phyloP scores from a whole-genome alignment of 192 early-diverging fungal genomes.

The Coemansia guatemalensis region DNA sequence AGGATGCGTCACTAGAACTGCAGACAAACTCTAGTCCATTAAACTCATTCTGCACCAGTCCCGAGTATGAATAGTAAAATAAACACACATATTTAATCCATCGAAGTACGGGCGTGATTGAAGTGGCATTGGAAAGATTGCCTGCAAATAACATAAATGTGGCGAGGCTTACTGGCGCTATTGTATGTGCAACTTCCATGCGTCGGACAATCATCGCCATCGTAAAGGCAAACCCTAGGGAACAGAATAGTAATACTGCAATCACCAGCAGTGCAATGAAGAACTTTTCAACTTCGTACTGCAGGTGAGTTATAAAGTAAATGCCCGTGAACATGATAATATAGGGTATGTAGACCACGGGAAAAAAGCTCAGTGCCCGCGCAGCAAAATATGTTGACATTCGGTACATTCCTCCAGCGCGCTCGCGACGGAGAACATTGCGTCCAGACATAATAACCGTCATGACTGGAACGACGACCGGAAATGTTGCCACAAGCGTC shows the following conservation, averaged over 20 bases:
- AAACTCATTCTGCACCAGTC: no score
- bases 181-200: slow-evolving; percentile 28
- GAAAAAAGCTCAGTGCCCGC: slow-evolving; percentile 56
- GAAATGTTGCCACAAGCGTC: slow-evolving; percentile 53
- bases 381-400: slow-evolving; percentile 59
- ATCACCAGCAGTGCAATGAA: slow-evolving; percentile 23
- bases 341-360: slow-evolving; percentile 18
- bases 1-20: not conserved
- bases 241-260: slow-evolving; percentile 20
- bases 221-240: slow-evolving; percentile 29
- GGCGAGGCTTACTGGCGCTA: slow-evolving; percentile 18
- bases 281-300: slow-evolving; percentile 27
- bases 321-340: slow-evolving; percentile 26
- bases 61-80: no score
- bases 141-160: slow-evolving; percentile 39
- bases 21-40: slow-evolving; percentile 17
- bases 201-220: slow-evolving; percentile 24
- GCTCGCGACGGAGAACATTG: slow-evolving; percentile 59
- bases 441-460: slow-evolving; percentile 45
- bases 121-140: slow-evolving; percentile 27
- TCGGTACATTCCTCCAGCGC: slow-evolving; percentile 62
- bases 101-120: slow-evolving; percentile 18
- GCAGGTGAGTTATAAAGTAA: slow-evolving; percentile 31
- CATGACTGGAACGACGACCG: slow-evolving; percentile 56
- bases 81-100: no score